Percentiles rank a stretch among this genome's conserved stretches.
phyloP scores from a whole-genome alignment of 768 basidiomycete genomes.

The Leucosporidium yakuticum region DNA sequence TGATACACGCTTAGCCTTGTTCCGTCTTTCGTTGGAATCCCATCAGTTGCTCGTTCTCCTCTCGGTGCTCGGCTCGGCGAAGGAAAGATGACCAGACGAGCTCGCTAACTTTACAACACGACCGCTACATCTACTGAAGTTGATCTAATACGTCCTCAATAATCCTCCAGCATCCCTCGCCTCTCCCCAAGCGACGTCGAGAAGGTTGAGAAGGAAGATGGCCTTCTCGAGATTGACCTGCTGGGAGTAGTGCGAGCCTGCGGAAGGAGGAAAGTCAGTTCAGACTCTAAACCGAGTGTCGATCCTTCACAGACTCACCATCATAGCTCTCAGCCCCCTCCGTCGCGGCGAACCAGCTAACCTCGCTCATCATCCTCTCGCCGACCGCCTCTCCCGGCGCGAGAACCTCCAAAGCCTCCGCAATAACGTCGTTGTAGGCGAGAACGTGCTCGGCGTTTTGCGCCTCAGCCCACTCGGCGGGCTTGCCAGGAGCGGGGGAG shows the following conservation, averaged over 20 bases:
- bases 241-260: slow-evolving; percentile 1
- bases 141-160: not conserved
- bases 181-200: not conserved
- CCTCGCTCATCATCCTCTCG: not conserved
- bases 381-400: not conserved
- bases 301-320: not conserved
- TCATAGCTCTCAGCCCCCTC: not conserved
- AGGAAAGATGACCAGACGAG: too few relatives aligned
- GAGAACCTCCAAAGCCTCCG: not conserved
- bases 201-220: slow-evolving; percentile 11
- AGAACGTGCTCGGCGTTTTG: not conserved
- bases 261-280: not conserved
- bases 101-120: too few relatives aligned
- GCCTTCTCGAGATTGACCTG: slow-evolving; percentile 18
- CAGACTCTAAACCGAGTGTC: too few relatives aligned
- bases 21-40: too few relatives aligned
- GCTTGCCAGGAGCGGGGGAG: slow-evolving; percentile 13
- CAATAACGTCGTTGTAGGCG: slow-evolving; percentile 8
- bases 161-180: not conserved
- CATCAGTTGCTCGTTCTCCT: too few relatives aligned
- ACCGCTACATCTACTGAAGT: too few relatives aligned
- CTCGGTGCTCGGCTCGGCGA: too few relatives aligned
- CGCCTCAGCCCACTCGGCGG: not conserved
- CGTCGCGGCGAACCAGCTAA: not conserved
- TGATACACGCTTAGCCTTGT: too few relatives aligned